A percentile compares a stretch with the other conserved stretches of the same genome.
Conservation (phyloP, 495 filamentous ascomycete species). For the Peziza echinospora region DNA sequence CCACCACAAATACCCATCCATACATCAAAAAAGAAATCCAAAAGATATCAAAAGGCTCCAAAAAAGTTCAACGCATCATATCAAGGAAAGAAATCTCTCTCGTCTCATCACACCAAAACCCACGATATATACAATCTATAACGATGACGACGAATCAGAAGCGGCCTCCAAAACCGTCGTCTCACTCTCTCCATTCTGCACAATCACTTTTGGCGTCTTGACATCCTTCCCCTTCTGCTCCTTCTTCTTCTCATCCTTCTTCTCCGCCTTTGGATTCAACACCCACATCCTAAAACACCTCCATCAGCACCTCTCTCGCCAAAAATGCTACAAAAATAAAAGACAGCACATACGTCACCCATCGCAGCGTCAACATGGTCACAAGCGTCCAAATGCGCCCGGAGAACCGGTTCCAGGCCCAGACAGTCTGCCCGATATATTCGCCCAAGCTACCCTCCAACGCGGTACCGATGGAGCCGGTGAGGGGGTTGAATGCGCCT, state of each 20-base stretch:
- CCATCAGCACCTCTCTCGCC: constrained; percentile 13
- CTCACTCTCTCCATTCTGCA: too few species aligned
- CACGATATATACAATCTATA: constrained; percentile 1
- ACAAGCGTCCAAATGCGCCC: constrained; percentile 49
- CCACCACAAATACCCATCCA: too few species aligned
- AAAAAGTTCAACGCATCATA: not conserved
- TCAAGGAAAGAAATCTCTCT: not conserved
- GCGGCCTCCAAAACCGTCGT: constrained; percentile 6
- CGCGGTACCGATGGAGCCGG: constrained; percentile 20
- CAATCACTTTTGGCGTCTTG: constrained; percentile 6
- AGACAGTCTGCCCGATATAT: constrained; percentile 4
- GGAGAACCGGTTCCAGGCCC: constrained; percentile 8
- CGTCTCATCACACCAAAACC: not conserved
- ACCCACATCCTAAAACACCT: constrained; percentile 4
- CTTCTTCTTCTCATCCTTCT: not conserved
- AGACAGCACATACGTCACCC: constrained; percentile 52
- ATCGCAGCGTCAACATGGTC: constrained; percentile 60
- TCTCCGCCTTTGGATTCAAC: too few species aligned
- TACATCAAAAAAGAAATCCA: constrained; percentile 14
- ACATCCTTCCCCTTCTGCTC: constrained; percentile 21
- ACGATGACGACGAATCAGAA: constrained; percentile 4
- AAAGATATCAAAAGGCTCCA: constrained; percentile 5
- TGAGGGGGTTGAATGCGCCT: constrained; percentile 43
- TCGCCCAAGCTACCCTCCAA: constrained; percentile 11
- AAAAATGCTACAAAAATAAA: not conserved